Base-by-base conservation (phyloP, 441 rosid genomes). In the Adansonia grandidieri region DNA sequence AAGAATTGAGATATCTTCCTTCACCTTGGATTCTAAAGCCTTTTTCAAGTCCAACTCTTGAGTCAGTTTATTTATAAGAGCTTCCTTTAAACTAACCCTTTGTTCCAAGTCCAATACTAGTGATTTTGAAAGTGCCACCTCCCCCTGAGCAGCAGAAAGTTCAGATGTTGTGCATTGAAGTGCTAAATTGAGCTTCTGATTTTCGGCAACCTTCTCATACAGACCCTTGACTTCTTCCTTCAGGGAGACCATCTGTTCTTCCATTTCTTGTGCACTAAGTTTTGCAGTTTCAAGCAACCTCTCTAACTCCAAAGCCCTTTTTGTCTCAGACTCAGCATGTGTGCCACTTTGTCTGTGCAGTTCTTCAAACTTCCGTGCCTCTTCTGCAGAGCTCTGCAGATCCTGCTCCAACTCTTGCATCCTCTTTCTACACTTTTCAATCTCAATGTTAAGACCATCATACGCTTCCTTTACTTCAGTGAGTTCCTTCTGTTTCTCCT, bases 161-260 rank as follows among this genome's bases (percentile, higher is more conserved):
- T 91, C 96, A 54, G 81, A 82, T 11, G 81, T 80, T 11, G 91
- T 87, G 78, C 83, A 85, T 84, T 86, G 84, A 69, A 93, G 90
- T 51, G 95, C 92, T 60, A 84, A 88, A 88, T 94, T 95, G 66
- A 90, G 85, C 75, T 89, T 91, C 77, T 86, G 85, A 50, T 87
- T 93, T 83, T 91, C 97, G 24, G 91, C 86, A 72, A 88, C 81
- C 87, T 89, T 91, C 76, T 80, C 89, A 60, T 88, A 79, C 70
- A 96, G 82, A 75, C 86, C 88, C 82, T 88, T 89, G 82, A 94
- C 84, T 81, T 96, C 98, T 80, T 87, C 95, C 77, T 92, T 89
- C 66, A 89, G 79, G 67, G 88, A 24, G 72, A 83, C 85, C 87
- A 88, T 80, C 78, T 84, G 91, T 28, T 62, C 67, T 62, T 62